phyloP scores from a whole-genome alignment of 148 eudicot genomes.

The Vaccinium corymbosum region DNA sequence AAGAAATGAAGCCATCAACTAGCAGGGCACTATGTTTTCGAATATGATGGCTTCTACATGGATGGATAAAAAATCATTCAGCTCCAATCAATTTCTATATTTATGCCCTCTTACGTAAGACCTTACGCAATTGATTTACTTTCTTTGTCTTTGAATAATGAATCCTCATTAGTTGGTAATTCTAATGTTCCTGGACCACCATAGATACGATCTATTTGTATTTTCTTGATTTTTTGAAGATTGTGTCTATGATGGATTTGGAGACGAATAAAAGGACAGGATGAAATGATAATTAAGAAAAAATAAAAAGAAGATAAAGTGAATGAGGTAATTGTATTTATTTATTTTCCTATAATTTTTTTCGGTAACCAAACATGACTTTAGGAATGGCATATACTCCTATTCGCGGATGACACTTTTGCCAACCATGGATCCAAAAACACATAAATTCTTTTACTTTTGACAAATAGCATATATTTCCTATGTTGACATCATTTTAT shows the following conservation, averaged over 20 bases:
- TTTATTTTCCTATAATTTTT: too few relatives aligned
- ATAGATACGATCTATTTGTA: neutral
- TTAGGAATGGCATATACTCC: too few relatives aligned
- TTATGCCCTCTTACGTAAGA: neutral
- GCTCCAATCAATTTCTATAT: neutral
- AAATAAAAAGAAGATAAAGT: too few relatives aligned
- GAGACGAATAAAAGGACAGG: neutral
- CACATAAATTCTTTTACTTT: too few relatives aligned
- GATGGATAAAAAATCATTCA: neutral
- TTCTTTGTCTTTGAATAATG: neutral
- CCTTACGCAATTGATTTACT: neutral
- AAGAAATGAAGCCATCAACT: neutral
- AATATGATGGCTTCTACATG: neutral
- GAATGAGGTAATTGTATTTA: too few relatives aligned
- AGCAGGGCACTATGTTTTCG: neutral
- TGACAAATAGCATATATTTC: too few relatives aligned
- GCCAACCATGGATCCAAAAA: too few relatives aligned
- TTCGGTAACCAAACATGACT: too few relatives aligned
- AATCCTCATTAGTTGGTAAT: neutral
- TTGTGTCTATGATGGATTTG: neutral
- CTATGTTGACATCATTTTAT: too few relatives aligned
- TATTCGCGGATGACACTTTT: too few relatives aligned
- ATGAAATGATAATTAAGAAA: neutral
- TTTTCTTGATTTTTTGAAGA: neutral
- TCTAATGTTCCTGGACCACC: neutral